Base-by-base conservation (phyloP, 1,139 yeast genomes). In the Pichia sp. region DNA sequence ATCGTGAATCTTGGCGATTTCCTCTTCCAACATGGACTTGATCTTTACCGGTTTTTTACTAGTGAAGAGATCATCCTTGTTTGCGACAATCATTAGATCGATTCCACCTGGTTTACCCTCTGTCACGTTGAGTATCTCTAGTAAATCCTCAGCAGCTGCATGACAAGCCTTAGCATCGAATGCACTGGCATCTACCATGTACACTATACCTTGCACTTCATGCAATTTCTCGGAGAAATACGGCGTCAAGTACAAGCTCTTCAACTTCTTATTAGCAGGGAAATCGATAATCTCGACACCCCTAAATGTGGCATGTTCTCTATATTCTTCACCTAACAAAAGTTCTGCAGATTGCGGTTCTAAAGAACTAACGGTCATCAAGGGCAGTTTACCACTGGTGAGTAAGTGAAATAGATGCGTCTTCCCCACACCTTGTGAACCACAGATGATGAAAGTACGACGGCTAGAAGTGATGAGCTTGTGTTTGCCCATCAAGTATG, bases 221-320 rank as follows among this genome's bases (percentile, higher is more conserved):
- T 60, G 58, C 30, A 72, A 51, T 20, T 76, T 64, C 13, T 67
- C 53, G 33, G 71, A 61, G 32, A 58, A 41, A 33, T 46, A 53
- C 24, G 57, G 67, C 42, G 60, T 59, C 45, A 74, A 56, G 36
- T 68, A 60, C 8, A 59, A 40, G 33, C 70, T 70, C 42, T 72
- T 73, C 47, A 87, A 72, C 55, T 86, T 87, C 39, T 73, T 63
- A 58, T 83, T 91, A 7, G 96, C 96, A 3, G 97, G 97, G 48
- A 78, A 77, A 53, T 88, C 97, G 34, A 81, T 68, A 31, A 87
- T 55, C 47, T 69, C 67, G 58, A 62, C 68, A 15, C 40, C 40
- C 20, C 45, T 52, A 33, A 30, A 53, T 5, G 45, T 42, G 18
- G 38, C 32, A 12, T 72, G 72, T 10, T 30, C 18, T 16, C 5